Base-by-base conservation (phyloP, 2,329 filamentous ascomycete species). In the Dothideomycetes sp. region DNA sequence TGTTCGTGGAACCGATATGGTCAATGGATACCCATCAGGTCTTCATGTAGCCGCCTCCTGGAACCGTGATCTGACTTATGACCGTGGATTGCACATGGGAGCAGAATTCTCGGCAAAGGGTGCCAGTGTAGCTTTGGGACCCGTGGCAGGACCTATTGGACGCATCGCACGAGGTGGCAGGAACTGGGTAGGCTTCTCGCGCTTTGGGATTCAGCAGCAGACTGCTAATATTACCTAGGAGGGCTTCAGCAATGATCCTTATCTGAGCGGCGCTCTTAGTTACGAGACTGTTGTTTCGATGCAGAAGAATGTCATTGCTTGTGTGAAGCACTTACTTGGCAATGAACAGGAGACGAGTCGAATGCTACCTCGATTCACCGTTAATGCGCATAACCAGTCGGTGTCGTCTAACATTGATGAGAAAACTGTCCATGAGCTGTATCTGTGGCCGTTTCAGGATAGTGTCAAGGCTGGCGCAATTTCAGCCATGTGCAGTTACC, bases 191-290 rank as follows among this genome's bases (percentile, higher is more conserved):
- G n/a, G n/a, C n/a, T n/a, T n/a, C n/a, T n/a, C n/a, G n/a, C n/a
- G n/a, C n/a, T n/a, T n/a, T n/a, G n/a, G n/a, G n/a, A n/a, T n/a
- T n/a, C n/a, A n/a, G n/a, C n/a, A n/a, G n/a, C n/a, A n/a, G n/a
- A n/a, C n/a, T n/a, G n/a, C n/a, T n/a, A n/a, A n/a, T n/a, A n/a
- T n/a, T n/a, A n/a, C n/a, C n/a, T n/a, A n/a, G n/a, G n/a, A 87
- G 53, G 75, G 75, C 0, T 86, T 86, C 50, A 81, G 79, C 2
- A 62, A 72, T 1, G 82, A 87, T 52, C 80, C 82, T 0, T 74
- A 73, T 3, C 67, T 86, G 15, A 70, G 75, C 47, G 74, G 63
- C 0, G 57, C 69, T 40, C 65, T 65, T 3, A 72, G 60, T 14
- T 63, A 65, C 2, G 52, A 69, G 44, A 75, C 71, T 1, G 69